Evolutionary conservation across 2,329 filamentous ascomycete genomes (phyloP).

Genomic region (Aspergillus neoniger): DNA sequence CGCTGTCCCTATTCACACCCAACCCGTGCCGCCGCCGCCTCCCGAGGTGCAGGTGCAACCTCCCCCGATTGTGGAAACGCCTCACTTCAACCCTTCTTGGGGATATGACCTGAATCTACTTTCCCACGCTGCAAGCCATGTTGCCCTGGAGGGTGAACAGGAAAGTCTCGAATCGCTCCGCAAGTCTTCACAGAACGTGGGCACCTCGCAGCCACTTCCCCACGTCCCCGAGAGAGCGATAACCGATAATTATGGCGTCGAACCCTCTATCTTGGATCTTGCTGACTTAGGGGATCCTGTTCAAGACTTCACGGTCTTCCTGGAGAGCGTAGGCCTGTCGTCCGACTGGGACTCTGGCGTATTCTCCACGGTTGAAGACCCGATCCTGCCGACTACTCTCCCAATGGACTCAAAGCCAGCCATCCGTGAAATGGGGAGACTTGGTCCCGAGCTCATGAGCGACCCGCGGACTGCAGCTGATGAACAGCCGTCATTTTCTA

Average conservation of each 20-base stretch:
- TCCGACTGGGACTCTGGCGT: slow-evolving; percentile 53
- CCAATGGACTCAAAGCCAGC: slow-evolving; percentile 39
- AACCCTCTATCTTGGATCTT: slow-evolving; percentile 49
- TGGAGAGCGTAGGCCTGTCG: slow-evolving; percentile 52
- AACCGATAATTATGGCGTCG: slow-evolving; percentile 46
- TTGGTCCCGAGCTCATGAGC: slow-evolving; percentile 42
- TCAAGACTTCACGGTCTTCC: slow-evolving; percentile 51
- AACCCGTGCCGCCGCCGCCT: slow-evolving; percentile 34
- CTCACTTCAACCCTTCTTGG: slow-evolving; percentile 53
- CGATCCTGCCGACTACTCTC: slow-evolving; percentile 39
- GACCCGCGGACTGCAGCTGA: slow-evolving; percentile 43
- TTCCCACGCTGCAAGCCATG: slow-evolving; percentile 53
- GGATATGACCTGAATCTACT: slow-evolving; percentile 53
- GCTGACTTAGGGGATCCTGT: slow-evolving; percentile 51
- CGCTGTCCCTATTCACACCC: slow-evolving; percentile 44
- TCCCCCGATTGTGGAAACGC: slow-evolving; percentile 43
- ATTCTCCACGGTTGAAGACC: slow-evolving; percentile 46
- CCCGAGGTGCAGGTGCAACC: slow-evolving; percentile 43
- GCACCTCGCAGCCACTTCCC: slow-evolving; percentile 39
- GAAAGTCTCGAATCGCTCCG: slow-evolving; percentile 42
- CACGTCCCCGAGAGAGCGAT: slow-evolving; percentile 40
- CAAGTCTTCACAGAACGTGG: slow-evolving; percentile 37
- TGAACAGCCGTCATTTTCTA: slow-evolving; percentile 49
- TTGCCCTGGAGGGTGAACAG: slow-evolving; percentile 50
- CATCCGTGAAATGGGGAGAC: slow-evolving; percentile 36